phyloP scores from a whole-genome alignment of 768 basidiomycete species.

The Leucogyrophana mollusca region DNA sequence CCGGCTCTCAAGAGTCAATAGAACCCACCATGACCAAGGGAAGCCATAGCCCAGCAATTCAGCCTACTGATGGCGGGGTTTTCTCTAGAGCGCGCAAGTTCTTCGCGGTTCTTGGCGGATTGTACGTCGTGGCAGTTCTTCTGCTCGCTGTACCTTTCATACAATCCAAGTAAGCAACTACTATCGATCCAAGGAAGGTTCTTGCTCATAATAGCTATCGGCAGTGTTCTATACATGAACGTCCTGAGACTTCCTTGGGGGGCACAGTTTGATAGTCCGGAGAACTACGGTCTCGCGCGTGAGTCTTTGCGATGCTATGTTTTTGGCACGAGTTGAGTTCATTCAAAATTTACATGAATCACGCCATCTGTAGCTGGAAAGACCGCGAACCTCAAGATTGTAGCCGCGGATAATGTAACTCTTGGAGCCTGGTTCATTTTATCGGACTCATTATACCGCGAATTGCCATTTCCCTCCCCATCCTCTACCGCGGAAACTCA shows the following conservation, averaged over 20 bases:
- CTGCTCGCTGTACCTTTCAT: conserved; percentile 61
- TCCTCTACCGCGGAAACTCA: conserved; percentile 35
- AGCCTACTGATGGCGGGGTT: conserved; percentile 9
- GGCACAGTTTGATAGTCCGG: conserved; percentile 66
- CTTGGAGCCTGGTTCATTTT: conserved; percentile 88
- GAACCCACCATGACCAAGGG: too few species aligned
- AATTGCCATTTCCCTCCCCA: conserved; percentile 39
- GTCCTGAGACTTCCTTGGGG: conserved; percentile 59
- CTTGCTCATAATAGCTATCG: conserved; percentile 24
- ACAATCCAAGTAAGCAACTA: conserved; percentile 62
- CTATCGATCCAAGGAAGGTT: neutral
- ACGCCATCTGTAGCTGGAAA: conserved; percentile 57
- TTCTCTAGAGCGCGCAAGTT: conserved; percentile 28
- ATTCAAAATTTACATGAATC: neutral
- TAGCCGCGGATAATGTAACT: conserved; percentile 72
- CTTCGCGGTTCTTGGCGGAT: conserved; percentile 41
- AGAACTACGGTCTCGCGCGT: conserved; percentile 83
- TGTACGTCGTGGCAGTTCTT: conserved; percentile 53
- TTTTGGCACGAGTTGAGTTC: neutral
- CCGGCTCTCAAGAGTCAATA: too few species aligned
- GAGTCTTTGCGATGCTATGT: conserved; percentile 29
- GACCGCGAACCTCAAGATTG: conserved; percentile 67
- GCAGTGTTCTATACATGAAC: conserved; percentile 64
- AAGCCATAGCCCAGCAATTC: too few species aligned
- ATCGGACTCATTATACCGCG: conserved; percentile 62